Conservation (phyloP, 139 green algal species). For the Raphidocelis subcapitata region DNA sequence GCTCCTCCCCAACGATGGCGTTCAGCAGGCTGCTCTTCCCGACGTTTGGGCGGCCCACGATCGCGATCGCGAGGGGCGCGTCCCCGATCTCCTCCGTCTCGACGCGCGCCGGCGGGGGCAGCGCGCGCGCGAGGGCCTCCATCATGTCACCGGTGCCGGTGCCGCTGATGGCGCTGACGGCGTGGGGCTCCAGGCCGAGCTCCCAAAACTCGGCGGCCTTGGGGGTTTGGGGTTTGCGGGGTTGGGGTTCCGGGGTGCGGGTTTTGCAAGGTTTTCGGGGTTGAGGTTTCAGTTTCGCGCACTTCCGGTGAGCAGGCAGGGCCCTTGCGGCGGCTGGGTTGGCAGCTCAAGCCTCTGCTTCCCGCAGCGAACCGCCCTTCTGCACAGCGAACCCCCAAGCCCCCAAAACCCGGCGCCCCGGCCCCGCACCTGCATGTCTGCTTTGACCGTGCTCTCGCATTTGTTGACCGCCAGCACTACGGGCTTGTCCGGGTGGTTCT, state of each 20-base stretch:
- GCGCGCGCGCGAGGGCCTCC: conserved; percentile 57
- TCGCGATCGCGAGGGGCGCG: conserved; percentile 78
- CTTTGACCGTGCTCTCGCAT: conserved; percentile 85
- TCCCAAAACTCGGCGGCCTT: conserved; percentile 91
- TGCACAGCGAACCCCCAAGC: no score
- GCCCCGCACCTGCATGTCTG: conserved; percentile 58
- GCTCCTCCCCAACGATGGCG: conserved; percentile 82
- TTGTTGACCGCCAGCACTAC: conserved; percentile 97
- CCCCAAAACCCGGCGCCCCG: no score
- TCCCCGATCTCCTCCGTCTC: conserved; percentile 35
- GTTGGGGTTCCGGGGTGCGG: no score
- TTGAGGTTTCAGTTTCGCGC: no score
- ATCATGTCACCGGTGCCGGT: conserved; percentile 92
- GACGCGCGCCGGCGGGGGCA: conserved; percentile 39
- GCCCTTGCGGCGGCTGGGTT: no score
- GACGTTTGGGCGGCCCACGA: conserved; percentile 96
- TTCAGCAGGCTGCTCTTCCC: conserved; percentile 95
- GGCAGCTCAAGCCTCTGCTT: no score
- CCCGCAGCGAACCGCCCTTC: no score
- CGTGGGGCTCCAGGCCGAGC: conserved; percentile 73
- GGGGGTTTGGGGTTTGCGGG: no score
- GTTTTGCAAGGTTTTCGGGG: no score
- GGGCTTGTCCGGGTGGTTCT: conserved; percentile 71
- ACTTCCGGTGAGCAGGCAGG: no score
- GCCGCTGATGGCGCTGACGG: conserved; percentile 90